Base-by-base conservation (phyloP, 2,329 filamentous ascomycete species). In the Zasmidium cellare region DNA sequence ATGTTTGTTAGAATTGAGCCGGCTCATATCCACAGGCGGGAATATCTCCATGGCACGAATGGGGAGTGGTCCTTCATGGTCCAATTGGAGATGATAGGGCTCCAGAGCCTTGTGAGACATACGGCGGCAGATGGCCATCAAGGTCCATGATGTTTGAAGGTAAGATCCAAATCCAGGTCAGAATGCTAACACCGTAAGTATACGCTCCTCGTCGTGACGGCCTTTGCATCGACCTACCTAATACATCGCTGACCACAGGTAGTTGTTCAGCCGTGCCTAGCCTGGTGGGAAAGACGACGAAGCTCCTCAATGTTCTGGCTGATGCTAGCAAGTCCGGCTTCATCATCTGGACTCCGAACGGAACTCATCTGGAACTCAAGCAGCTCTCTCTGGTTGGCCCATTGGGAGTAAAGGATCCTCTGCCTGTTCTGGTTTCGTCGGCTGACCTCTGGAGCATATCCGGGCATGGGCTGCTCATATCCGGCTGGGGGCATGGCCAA, bases 271-370 rank as follows among this genome's bases (percentile, higher is more conserved):
- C 67, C 65, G 25, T 61, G 64, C 55, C 64, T 60, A 47, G 66
- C 63, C 44, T 67, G 65, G 19, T 68, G 55, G 12, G 66, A 67
- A 18, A 67, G 57, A 50, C 65, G 60, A 12, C 66, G 62, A 12
- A 68, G 47, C 55, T 68, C 65, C 49, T 65, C 61, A 22, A 69
- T 58, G 49, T 67, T 66, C 51, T 63, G 64, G 59, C 62, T 65
- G 48, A 69, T 54, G 24, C 59, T 53, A 23, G 65, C 58, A 16
- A 69, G 53, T 25, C 58, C 60, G 38, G 59, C 61, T 47, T 67
- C 65, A 51, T 69, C 66, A 52, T 65, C 59, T 12, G 67, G 67
- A 45, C 60, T 61, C 18, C 62, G 64, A 3, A 67, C 57, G 16
- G 58, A 62, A 44, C 60, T 62, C 62, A 68, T 65, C 54, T 69